Base-by-base conservation (phyloP, 2,329 filamentous ascomycete genomes). In the Leptographium lundbergii region DNA sequence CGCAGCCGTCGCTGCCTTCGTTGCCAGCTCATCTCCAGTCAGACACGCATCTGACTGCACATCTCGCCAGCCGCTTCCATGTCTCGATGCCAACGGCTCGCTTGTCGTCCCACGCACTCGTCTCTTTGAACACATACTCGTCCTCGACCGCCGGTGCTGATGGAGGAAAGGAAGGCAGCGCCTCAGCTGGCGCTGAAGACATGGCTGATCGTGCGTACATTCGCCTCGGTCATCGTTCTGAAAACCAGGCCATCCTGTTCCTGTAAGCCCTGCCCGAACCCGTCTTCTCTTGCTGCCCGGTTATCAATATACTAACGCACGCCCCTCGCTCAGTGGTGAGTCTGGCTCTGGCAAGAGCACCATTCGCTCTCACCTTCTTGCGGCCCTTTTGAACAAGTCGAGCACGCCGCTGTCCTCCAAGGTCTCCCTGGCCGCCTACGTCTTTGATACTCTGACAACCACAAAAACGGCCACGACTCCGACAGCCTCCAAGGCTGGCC, bases 321-420 rank as follows among this genome's bases (percentile, higher is more conserved):
- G 7, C 34, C 27, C 11, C 25, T 45, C 7, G 34, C 9, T 36
- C 65, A 96, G 91, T 65, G 94, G 94, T 72, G 94, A 99, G 80
- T 95, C 91, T 60, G 94, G 94, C 53, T 86, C 94, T 36, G 94
- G 94, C 66, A 99, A 99, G 76, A 96, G 94, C 0, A 99, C 94
- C 0, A 79, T 97, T 67, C 87, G 94, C 62, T 89, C 90, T 51
- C 94, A 97, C 71, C 77, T 96, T 58, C 77, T 99, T 53, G 87
- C 91, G 27, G 84, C 91, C 1, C 80, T 99, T 57, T 81, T 99
- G 34, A 87, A 87, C 67, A 95, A 91, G 71, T 94, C 91, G 2
- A 91, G 90, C 0, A 97, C 94, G 14, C 94, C 94, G 0, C 77
- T 99, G 3, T 97, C 92, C 1, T 89, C 86, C 65, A 99, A 96